These are phyloP conservation scores for Albatrellus sp. DNA, from an alignment of 1,284 basidiomycete species.

Conservation along the genomic window DNA sequence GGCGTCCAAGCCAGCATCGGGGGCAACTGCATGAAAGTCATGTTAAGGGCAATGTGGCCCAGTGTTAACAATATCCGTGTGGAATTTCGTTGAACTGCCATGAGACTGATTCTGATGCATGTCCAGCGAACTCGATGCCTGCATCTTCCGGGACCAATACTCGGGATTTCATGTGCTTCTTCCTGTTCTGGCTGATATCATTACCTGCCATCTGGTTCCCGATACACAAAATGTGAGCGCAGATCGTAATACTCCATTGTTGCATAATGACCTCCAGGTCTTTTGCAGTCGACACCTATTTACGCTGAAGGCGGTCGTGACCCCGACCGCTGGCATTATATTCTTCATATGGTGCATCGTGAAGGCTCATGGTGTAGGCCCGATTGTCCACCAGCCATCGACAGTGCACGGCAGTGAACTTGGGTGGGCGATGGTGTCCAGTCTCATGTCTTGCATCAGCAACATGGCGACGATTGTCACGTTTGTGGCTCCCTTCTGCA, in stretches of 20 bases:
- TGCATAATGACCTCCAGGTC: background rate
- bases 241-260: background rate
- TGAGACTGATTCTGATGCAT: background rate
- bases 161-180: conserved; percentile 68
- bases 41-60: conserved; percentile 65
- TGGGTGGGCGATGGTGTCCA: conserved; percentile 71
- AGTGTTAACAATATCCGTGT: conserved; percentile 56
- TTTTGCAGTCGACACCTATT: conserved; percentile 60
- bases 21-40: conserved; percentile 62
- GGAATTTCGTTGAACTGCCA: conserved; percentile 14
- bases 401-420: conserved; percentile 58
- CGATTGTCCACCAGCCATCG: conserved; percentile 62
- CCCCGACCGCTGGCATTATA: conserved; percentile 59
- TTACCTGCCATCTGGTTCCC: conserved; percentile 75
- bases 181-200: conserved; percentile 78
- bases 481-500: conserved; percentile 21
- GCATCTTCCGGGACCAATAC: conserved; percentile 60
- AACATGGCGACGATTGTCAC: conserved; percentile 70
- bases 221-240: conserved; percentile 58
- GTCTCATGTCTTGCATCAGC: conserved; percentile 69
- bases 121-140: conserved; percentile 51
- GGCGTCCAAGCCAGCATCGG: conserved; percentile 77
- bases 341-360: conserved; percentile 78
- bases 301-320: conserved; percentile 66
- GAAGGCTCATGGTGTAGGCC: conserved; percentile 70